phyloP scores from a whole-genome alignment of 192 early-diverging fungal species.

The Rhizophagus sp. region DNA sequence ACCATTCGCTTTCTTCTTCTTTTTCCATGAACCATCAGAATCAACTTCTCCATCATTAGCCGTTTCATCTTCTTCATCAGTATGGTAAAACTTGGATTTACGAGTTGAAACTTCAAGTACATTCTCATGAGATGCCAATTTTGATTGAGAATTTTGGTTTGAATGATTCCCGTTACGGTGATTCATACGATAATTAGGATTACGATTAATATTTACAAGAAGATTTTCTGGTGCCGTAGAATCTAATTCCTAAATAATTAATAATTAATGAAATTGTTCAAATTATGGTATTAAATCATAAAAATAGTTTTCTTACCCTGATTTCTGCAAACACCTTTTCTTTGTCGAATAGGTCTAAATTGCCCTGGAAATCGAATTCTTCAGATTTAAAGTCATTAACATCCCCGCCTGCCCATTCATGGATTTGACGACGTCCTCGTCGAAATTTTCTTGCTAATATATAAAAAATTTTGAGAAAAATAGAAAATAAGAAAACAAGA shows the following conservation, averaged over 20 bases:
- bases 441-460: slow-evolving; percentile 34
- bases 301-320: slow-evolving; percentile 33
- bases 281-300: neutral
- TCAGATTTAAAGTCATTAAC: slow-evolving; percentile 59
- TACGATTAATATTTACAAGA: slow-evolving; percentile 71
- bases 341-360: slow-evolving; percentile 72
- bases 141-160: slow-evolving; percentile 28
- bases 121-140: slow-evolving; percentile 62
- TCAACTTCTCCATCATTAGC: slow-evolving; percentile 37
- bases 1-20: slow-evolving; percentile 28
- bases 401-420: slow-evolving; percentile 63
- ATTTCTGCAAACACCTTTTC: slow-evolving; percentile 69
- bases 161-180: slow-evolving; percentile 23
- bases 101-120: slow-evolving; percentile 62
- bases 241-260: slow-evolving; percentile 56
- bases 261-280: slow-evolving; percentile 16
- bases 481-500: neutral
- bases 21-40: slow-evolving; percentile 29
- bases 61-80: slow-evolving; percentile 30
- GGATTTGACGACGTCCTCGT: slow-evolving; percentile 34
- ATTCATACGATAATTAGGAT: slow-evolving; percentile 40
- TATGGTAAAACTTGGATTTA: slow-evolving; percentile 26
- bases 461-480: neutral
- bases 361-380: slow-evolving; percentile 68
- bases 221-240: slow-evolving; percentile 69